Base-by-base conservation (phyloP, 208 protist genomes). In the Sergeia podlipaevii region DNA sequence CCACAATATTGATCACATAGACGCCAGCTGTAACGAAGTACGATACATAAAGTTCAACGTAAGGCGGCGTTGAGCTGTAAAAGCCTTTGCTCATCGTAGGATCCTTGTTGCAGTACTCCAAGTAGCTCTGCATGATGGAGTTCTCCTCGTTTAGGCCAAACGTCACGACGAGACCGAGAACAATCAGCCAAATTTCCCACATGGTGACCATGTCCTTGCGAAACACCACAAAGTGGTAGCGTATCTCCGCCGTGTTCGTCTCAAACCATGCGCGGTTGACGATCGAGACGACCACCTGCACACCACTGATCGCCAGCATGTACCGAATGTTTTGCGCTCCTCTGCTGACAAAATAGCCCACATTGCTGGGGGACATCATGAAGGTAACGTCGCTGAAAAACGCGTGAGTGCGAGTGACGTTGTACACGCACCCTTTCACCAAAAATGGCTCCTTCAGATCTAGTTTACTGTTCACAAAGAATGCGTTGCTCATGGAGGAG, bases 181-280 rank as follows among this genome's bases (percentile, higher is more conserved):
- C 58, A 48, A 87, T 60, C 11, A 92, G 47, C 7, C 80, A 53
- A 23, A 92, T 20, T 65, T 92, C 77, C 80, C 78, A 91, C 30
- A 67, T 74, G n/a, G 74, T 77, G 18, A 95, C 29, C 59, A 77
- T 77, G 41, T 92, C 88, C 52, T 91, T 92, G 44, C 80, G 79
- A 53, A 92, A 80, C 8, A 92, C 70, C 1, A 86, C 77, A 67
- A 91, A 91, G 67, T 91, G 78, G 36, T 89, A 89, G 27, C 77
- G 88, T 10, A 95, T 26, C 62, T 92, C 77, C 38, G 83, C 74
- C 8, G 76, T 77, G 47, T 80, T 76, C 1, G 69, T 73, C 63
- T 89, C 85, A 41, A 91, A 82, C 55, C 58, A 82, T 23, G 74
- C 21, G 18, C 73, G 58, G 71, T 91, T 95, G 24, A 79, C 44